Conservation (phyloP, 2,329 filamentous ascomycete species). For the Davidsoniella australis region DNA sequence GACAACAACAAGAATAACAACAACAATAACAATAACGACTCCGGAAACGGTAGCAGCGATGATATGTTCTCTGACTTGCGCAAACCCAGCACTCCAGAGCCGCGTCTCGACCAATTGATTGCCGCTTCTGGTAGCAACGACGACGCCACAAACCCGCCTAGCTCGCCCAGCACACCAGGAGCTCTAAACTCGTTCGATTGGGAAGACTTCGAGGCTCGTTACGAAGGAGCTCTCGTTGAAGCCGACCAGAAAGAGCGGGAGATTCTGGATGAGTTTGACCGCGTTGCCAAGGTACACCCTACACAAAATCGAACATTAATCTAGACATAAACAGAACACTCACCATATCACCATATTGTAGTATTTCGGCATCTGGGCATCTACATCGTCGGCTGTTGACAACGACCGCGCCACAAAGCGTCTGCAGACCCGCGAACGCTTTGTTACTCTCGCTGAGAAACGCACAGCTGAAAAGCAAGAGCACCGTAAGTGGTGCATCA, state of each 20-base stretch:
- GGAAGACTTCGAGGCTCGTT: constrained; percentile 56
- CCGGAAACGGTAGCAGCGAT: not conserved
- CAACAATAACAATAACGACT: not conserved
- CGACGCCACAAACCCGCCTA: constrained; percentile 1
- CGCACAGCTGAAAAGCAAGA: constrained; percentile 56
- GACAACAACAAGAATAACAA: not conserved
- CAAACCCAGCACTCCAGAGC: constrained; percentile 11
- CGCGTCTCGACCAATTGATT: constrained; percentile 3
- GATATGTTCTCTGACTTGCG: constrained; percentile 8
- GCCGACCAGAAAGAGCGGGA: constrained; percentile 46
- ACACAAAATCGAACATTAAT: not conserved
- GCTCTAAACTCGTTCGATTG: constrained; percentile 45
- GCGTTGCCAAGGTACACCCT: constrained; percentile 42
- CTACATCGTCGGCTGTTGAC: constrained; percentile 54
- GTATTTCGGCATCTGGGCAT: constrained; percentile 70
- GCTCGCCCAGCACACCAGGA: constrained; percentile 29
- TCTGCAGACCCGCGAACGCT: constrained; percentile 60
- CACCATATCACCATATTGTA: constrained; percentile 20
- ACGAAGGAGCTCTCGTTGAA: constrained; percentile 45
- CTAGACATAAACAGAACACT: not conserved
- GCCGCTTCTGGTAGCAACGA: not conserved
- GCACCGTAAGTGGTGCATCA: constrained; percentile 46
- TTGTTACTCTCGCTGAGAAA: constrained; percentile 58
- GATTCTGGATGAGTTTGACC: constrained; percentile 49
- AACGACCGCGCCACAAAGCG: constrained; percentile 62